Conservation (phyloP, 2,329 filamentous ascomycete genomes). For the Ophidiomyces ophidiicola region DNA sequence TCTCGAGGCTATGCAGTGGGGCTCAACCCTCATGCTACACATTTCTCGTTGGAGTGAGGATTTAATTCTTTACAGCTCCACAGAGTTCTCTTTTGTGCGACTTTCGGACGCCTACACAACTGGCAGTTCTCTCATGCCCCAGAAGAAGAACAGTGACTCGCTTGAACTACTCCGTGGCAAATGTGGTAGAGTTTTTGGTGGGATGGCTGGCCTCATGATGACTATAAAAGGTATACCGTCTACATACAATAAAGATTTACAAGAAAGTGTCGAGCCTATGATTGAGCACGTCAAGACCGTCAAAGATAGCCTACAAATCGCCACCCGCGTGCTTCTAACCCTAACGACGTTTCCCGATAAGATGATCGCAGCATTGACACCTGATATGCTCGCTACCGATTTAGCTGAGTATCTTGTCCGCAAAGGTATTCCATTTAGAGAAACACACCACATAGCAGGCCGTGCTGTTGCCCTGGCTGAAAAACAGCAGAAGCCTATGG, state of each 20-base stretch:
- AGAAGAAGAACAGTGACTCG: constrained; percentile 70
- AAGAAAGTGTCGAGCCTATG: constrained; percentile 77
- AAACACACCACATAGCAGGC: constrained; percentile 68
- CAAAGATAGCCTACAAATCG: constrained; percentile 66
- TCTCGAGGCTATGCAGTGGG: constrained; percentile 70
- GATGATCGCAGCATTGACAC: constrained; percentile 67
- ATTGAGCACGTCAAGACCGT: constrained; percentile 74
- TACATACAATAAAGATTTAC: constrained; percentile 86
- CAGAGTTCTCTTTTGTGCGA: constrained; percentile 64
- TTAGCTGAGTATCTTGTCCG: constrained; percentile 38
- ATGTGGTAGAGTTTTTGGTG: constrained; percentile 62
- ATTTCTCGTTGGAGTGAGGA: constrained; percentile 74
- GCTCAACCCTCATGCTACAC: constrained; percentile 64
- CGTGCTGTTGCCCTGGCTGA: constrained; percentile 61
- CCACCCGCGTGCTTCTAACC: constrained; percentile 66
- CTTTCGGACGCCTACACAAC: constrained; percentile 71
- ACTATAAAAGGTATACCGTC: constrained; percentile 63
- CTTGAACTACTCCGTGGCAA: constrained; percentile 68
- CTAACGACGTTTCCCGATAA: constrained; percentile 56
- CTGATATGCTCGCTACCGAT: constrained; percentile 64
- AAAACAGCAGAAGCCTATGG: constrained; percentile 53
- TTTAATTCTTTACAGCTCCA: constrained; percentile 66
- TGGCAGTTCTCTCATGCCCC: constrained; percentile 64
- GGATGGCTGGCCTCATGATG: constrained; percentile 69
- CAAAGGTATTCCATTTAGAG: constrained; percentile 50